Evolutionary conservation across 1,139 yeast genomes (phyloP).

Genomic region (Tardiomyces digboiensis): DNA sequence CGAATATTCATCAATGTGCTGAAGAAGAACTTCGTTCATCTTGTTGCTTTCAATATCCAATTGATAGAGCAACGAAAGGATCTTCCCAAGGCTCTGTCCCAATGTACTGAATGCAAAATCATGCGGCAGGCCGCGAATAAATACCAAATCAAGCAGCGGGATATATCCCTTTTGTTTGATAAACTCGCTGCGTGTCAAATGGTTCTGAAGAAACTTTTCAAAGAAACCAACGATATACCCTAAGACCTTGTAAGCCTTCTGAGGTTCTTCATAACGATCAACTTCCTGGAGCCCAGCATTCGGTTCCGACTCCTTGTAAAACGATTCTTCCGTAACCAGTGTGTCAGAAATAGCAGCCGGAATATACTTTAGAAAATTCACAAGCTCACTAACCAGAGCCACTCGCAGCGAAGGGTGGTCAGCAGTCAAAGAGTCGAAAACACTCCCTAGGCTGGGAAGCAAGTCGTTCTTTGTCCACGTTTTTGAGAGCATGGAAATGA

Average conservation of each 20-base stretch:
- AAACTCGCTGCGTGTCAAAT: constrained; percentile 23
- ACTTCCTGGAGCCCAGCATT: constrained; percentile 3
- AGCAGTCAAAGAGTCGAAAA: constrained; percentile 74
- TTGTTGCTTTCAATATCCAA: constrained; percentile 16
- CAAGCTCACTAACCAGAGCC: constrained; percentile 42
- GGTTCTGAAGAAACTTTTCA: constrained; percentile 26
- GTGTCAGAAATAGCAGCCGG: constrained; percentile 22
- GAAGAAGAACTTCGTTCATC: constrained; percentile 3
- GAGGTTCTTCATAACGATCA: constrained; percentile 6
- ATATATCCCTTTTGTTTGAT: constrained; percentile 22
- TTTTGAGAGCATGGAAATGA: constrained; percentile 11
- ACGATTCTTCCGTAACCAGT: constrained; percentile 6
- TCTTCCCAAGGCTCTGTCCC: constrained; percentile 18
- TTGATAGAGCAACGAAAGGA: constrained; percentile 20
- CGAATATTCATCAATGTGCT: not conserved
- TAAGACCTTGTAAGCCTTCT: constrained; percentile 4
- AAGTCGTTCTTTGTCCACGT: constrained; percentile 18
- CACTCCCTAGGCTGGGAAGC: constrained; percentile 50
- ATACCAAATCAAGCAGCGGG: not conserved
- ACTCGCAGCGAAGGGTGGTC: constrained; percentile 73
- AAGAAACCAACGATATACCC: constrained; percentile 18
- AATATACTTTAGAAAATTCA: constrained; percentile 37
- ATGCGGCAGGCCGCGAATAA: constrained; percentile 20
- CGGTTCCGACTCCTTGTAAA: constrained; percentile 8
- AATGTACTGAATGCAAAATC: constrained; percentile 27